Percentiles rank a stretch among this genome's conserved stretches.
These are phyloP conservation scores for Bacidia rubella DNA, from an alignment of 495 filamentous ascomycete species.

Conservation along the genomic window DNA sequence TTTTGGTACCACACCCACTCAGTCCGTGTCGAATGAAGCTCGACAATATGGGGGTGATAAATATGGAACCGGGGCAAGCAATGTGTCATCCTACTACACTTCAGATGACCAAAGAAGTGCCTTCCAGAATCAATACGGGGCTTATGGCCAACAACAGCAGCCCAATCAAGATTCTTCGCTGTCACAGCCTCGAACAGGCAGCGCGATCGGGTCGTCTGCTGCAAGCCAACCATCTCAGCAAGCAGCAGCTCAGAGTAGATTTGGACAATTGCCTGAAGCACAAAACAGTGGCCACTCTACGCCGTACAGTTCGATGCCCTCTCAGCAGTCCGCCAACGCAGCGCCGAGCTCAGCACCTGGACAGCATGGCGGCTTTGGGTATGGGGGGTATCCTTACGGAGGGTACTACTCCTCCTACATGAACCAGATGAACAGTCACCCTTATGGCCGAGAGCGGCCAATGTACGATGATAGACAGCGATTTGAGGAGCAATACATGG, in stretches of 20 bases:
- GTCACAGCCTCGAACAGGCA: conserved; percentile 54
- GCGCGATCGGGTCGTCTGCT: conserved; percentile 63
- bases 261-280: conserved; percentile 52
- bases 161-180: conserved; percentile 58
- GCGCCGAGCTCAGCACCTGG: conserved; percentile 35
- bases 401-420: conserved; percentile 72
- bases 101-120: conserved; percentile 66
- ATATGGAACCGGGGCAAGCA: conserved; percentile 34
- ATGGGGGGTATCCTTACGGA: conserved; percentile 65
- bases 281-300: conserved; percentile 80
- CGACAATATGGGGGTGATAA: background rate
- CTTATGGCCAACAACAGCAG: conserved; percentile 52
- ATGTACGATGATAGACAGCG: conserved; percentile 44
- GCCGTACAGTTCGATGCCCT: conserved; percentile 65
- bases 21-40: background rate
- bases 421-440: conserved; percentile 46
- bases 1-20: conserved; percentile 19
- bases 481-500: conserved; percentile 42
- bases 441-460: conserved; percentile 39
- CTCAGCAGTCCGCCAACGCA: conserved; percentile 43
- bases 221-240: conserved; percentile 64
- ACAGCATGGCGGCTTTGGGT: conserved; percentile 44
- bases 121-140: conserved; percentile 72
- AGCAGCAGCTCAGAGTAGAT: conserved; percentile 52
- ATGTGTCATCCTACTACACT: conserved; percentile 78